Conservation (phyloP, 2,329 filamentous ascomycete genomes). For the Mollisiaceae sp. region DNA sequence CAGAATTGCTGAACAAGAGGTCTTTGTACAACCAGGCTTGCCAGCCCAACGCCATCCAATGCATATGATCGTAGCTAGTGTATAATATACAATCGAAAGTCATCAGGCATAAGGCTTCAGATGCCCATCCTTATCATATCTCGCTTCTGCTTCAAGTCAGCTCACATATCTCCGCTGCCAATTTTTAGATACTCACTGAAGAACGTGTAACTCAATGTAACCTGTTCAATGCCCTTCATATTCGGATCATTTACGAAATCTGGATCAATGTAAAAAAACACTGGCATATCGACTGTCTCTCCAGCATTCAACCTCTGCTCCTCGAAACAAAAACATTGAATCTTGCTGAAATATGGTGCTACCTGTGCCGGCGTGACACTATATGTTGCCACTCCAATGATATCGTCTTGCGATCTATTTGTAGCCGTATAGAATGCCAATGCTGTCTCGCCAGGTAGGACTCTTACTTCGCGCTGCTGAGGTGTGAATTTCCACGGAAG, state of each 20-base stretch:
- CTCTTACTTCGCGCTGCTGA: slow-evolving; percentile 94
- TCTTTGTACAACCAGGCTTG: slow-evolving; percentile 2
- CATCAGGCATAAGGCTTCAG: slow-evolving; percentile 46
- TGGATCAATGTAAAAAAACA: slow-evolving; percentile 98
- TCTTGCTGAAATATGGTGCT: slow-evolving; percentile 98
- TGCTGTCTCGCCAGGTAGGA: slow-evolving; percentile 94
- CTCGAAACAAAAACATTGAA: slow-evolving; percentile 99
- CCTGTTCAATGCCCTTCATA: slow-evolving; percentile 93
- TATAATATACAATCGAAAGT: slow-evolving; percentile 27
- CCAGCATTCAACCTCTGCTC: slow-evolving; percentile 92
- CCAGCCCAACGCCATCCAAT: slow-evolving; percentile 30
- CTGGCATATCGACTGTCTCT: slow-evolving; percentile 98
- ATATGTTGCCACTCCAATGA: slow-evolving; percentile 97
- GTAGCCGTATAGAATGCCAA: slow-evolving; percentile 97
- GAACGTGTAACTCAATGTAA: slow-evolving; percentile 96
- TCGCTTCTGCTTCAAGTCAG: slow-evolving; percentile 67
- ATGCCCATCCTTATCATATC: slow-evolving; percentile 81
- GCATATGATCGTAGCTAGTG: slow-evolving; percentile 25
- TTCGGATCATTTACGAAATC: slow-evolving; percentile 90
- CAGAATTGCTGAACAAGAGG: slow-evolving; percentile 6
- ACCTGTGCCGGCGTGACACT: slow-evolving; percentile 96
- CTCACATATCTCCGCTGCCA: slow-evolving; percentile 11
- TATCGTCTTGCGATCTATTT: slow-evolving; percentile 87
- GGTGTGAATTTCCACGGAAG: slow-evolving; percentile 97
- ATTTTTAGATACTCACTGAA: slow-evolving; percentile 73